Conservation (phyloP, 257 asterid genomes). For the Datura wrightii region DNA sequence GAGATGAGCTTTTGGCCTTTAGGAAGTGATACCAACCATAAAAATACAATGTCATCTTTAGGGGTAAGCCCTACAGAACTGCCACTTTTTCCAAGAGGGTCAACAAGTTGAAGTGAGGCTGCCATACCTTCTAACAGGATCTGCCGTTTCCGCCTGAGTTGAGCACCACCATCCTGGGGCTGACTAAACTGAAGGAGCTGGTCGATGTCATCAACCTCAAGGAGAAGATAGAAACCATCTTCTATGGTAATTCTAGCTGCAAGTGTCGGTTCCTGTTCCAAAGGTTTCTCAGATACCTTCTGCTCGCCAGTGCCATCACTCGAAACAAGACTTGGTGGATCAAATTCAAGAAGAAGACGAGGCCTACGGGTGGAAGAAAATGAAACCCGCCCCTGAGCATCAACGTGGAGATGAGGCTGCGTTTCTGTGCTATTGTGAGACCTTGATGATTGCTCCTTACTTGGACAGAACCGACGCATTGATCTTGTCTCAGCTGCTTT, state of each 20-base stretch:
- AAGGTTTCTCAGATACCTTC: constrained; percentile 34
- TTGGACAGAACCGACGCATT: constrained; percentile 37
- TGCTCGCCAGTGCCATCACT: constrained; percentile 31
- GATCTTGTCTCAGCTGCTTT: constrained; percentile 31
- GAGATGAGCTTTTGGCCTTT: constrained; percentile 54
- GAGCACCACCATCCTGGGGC: constrained; percentile 47
- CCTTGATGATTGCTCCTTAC: constrained; percentile 35
- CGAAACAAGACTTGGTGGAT: constrained; percentile 29
- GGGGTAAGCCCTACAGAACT: constrained; percentile 39
- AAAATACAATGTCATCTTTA: constrained; percentile 51
- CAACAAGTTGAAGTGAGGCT: constrained; percentile 52
- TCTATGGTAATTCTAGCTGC: constrained; percentile 43
- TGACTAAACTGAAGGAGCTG: constrained; percentile 36
- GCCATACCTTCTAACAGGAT: constrained; percentile 54
- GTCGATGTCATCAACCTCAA: constrained; percentile 45
- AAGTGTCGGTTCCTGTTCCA: constrained; percentile 45
- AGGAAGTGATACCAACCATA: constrained; percentile 50
- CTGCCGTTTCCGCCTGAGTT: constrained; percentile 50
- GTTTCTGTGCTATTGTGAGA: constrained; percentile 28
- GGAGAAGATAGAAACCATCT: constrained; percentile 43
- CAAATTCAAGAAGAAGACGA: constrained; percentile 40
- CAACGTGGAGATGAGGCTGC: constrained; percentile 42
- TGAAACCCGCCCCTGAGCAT: constrained; percentile 40
- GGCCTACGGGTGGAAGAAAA: constrained; percentile 41
- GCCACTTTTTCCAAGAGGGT: constrained; percentile 53